Conservation (phyloP, 768 basidiomycete genomes). For the Phaffia australis region DNA sequence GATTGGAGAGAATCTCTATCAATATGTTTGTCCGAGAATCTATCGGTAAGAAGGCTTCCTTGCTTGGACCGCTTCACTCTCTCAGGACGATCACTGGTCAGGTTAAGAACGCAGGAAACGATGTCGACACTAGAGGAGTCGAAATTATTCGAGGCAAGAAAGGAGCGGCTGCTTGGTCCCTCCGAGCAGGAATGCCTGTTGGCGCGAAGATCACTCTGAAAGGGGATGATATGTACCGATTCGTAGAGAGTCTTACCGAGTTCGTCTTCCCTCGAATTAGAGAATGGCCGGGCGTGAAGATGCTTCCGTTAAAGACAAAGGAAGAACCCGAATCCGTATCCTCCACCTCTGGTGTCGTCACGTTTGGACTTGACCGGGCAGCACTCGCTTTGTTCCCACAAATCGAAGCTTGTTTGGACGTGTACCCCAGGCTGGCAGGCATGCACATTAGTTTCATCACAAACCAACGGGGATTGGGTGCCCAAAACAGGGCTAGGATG, state of each 20-base stretch:
- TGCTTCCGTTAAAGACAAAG: constrained; percentile 63
- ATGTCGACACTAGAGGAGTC: constrained; percentile 60
- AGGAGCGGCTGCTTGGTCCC: constrained; percentile 63
- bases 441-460: constrained; percentile 94
- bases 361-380: constrained; percentile 68
- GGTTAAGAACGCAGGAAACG: constrained; percentile 60
- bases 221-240: constrained; percentile 90
- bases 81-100: constrained; percentile 79
- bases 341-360: constrained; percentile 71
- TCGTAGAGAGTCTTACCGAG: constrained; percentile 73
- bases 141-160: constrained; percentile 54
- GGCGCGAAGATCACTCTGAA: constrained; percentile 84
- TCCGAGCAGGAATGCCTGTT: constrained; percentile 66
- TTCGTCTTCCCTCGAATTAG: constrained; percentile 90
- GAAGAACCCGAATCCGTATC: constrained; percentile 48
- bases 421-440: constrained; percentile 73
- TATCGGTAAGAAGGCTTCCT: constrained; percentile 53
- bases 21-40: constrained; percentile 80
- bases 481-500: constrained; percentile 76
- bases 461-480: constrained; percentile 73
- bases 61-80: constrained; percentile 78
- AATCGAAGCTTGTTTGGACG: constrained; percentile 84
- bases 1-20: constrained; percentile 71
- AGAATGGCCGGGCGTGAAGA: constrained; percentile 71
- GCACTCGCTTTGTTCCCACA: constrained; percentile 90